phyloP scores from a whole-genome alignment of 306 rosid genomes.

The Cyclanthera cordifolia region DNA sequence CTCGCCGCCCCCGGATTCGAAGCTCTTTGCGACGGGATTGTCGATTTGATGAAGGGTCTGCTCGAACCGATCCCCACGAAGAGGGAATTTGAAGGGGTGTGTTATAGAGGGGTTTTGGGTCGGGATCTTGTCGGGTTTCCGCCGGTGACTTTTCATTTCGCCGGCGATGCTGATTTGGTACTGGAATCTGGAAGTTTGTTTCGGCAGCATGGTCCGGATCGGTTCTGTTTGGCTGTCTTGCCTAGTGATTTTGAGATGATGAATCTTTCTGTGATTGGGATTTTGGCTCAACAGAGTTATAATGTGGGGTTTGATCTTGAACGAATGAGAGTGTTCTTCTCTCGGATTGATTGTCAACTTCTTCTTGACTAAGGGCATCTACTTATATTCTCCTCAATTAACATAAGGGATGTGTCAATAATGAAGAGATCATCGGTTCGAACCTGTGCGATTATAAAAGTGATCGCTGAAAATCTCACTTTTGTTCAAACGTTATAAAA shows the following conservation, averaged over 20 bases:
- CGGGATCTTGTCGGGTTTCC: slow-evolving; percentile 5
- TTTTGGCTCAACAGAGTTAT: slow-evolving; percentile 16
- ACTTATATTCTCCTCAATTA: no score
- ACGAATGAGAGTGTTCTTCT: background rate
- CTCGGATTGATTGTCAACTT: slow-evolving; percentile 13
- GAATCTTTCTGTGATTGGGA: slow-evolving; percentile 5
- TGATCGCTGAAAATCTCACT: no score
- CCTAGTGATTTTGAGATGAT: background rate
- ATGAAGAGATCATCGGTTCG: no score
- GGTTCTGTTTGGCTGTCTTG: slow-evolving; percentile 10
- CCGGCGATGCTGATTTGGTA: slow-evolving; percentile 5
- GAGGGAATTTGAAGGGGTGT: slow-evolving; percentile 1
- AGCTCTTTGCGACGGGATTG: background rate
- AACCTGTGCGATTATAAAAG: no score
- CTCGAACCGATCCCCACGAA: background rate
- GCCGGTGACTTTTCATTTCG: slow-evolving; percentile 9
- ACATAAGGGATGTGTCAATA: no score
- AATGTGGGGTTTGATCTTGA: slow-evolving; percentile 13
- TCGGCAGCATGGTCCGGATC: background rate
- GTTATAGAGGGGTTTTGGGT: slow-evolving; percentile 4
- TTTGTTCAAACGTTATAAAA: no score
- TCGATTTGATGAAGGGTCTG: background rate
- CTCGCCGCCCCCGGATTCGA: background rate
- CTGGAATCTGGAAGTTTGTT: slow-evolving; percentile 11
- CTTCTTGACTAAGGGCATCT: background rate